A percentile compares a stretch with the other conserved stretches of the same genome.
Evolutionary conservation across 371 early-diverging fungal species (phyloP).

Genomic region (Saksenaea oblongispora): DNA sequence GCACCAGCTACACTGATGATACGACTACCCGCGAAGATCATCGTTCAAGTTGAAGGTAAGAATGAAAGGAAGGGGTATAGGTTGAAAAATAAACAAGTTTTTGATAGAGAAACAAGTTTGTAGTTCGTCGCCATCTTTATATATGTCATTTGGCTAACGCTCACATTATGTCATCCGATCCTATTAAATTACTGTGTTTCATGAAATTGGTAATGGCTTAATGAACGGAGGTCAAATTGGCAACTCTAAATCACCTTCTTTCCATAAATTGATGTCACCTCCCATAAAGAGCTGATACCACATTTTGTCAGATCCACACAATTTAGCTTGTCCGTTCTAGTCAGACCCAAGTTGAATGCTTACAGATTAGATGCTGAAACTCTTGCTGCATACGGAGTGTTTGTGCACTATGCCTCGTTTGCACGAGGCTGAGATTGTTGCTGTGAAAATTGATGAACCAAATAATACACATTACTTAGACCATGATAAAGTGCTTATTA

Average conservation of each 20-base stretch:
- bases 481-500: too few relatives aligned
- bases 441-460: too few relatives aligned
- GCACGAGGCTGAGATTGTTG: too few relatives aligned
- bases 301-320: too few relatives aligned
- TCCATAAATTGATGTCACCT: neutral
- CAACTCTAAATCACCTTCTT: neutral
- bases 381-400: too few relatives aligned
- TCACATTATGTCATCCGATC: neutral
- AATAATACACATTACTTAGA: too few relatives aligned
- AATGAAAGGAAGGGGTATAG: conserved; percentile 8
- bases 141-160: neutral
- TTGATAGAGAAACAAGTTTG: neutral
- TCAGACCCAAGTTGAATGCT: too few relatives aligned
- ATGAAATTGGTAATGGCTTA: neutral
- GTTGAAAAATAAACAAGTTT: neutral
- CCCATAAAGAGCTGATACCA: too few relatives aligned
- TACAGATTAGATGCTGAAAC: too few relatives aligned
- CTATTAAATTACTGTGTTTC: neutral
- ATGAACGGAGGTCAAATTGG: neutral
- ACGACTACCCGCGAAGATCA: neutral
- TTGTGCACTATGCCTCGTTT: too few relatives aligned
- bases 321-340: too few relatives aligned
- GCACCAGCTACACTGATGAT: neutral
- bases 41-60: neutral
- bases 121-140: neutral